phyloP scores from a whole-genome alignment of 2,329 filamentous ascomycete species.

The Fusarium redolens region DNA sequence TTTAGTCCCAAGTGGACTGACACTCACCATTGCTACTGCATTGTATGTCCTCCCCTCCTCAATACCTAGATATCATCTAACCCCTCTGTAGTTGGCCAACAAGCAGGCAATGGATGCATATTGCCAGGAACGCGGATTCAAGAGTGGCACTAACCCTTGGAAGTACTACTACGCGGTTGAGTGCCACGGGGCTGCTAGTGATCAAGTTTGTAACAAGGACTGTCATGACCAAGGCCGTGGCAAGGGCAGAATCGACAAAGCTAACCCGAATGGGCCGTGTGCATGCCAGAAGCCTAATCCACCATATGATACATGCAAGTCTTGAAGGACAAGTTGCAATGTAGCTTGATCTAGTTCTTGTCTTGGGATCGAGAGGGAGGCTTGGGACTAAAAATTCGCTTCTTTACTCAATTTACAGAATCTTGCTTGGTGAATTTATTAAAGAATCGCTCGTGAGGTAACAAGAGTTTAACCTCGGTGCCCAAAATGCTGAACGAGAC shows the following conservation, averaged over 20 bases:
- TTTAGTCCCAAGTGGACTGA: background rate
- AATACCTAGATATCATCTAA: accelerated
- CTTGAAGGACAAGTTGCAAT: background rate
- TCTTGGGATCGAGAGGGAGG: accelerated
- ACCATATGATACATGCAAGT: background rate
- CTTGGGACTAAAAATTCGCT: accelerated
- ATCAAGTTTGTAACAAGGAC: background rate
- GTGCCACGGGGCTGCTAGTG: background rate
- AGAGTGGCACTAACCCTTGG: background rate
- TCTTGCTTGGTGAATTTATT: accelerated
- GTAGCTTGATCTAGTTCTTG: background rate
- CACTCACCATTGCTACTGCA: background rate
- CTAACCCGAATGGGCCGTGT: background rate
- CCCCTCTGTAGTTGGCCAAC: accelerated
- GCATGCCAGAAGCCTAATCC: background rate
- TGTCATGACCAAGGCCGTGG: background rate
- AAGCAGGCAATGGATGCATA: background rate
- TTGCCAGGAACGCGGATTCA: background rate
- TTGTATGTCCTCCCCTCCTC: accelerated
- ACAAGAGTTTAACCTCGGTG: background rate
- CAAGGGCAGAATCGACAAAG: background rate
- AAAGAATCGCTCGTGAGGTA: no score
- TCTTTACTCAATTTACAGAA: background rate
- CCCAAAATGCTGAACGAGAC: no score
- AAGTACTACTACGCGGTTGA: background rate